A percentile compares a stretch with the other conserved stretches of the same genome.
Conservation (phyloP, 2,329 filamentous ascomycete genomes). For the Penicillium sp. region DNA sequence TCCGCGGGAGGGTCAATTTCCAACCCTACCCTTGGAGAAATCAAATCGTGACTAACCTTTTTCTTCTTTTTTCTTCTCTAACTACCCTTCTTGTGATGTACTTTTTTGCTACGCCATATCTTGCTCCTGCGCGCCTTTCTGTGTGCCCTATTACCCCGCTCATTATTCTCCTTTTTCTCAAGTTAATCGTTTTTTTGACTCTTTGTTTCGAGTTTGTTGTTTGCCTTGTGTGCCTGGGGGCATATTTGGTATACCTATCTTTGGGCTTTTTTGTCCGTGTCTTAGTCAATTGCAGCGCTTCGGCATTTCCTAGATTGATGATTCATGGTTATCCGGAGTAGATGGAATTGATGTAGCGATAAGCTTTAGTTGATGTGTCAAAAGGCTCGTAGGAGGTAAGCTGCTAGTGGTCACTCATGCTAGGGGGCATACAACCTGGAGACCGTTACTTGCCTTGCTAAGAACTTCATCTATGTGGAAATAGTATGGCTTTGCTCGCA, state of each 20-base stretch:
- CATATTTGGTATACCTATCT: not conserved
- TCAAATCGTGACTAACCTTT: constrained; percentile 2
- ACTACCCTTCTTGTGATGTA: constrained; percentile 35
- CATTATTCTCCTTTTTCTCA: constrained; percentile 22
- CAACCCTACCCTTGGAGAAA: constrained; percentile 15
- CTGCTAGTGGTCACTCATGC: too few species aligned
- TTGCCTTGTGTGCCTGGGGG: not conserved
- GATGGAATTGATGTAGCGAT: not conserved
- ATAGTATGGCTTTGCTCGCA: too few species aligned
- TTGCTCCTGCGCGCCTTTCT: constrained; percentile 33
- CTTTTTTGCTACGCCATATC: constrained; percentile 34
- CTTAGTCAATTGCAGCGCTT: constrained; percentile 36
- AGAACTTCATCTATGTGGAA: too few species aligned
- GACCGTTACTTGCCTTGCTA: too few species aligned
- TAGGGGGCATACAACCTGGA: too few species aligned
- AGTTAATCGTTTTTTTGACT: constrained; percentile 24
- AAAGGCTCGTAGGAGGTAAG: too few species aligned
- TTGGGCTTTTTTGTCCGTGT: constrained; percentile 26
- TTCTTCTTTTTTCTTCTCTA: constrained; percentile 12
- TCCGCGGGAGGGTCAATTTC: constrained; percentile 20
- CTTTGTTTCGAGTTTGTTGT: not conserved
- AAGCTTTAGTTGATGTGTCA: too few species aligned
- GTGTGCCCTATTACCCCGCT: constrained; percentile 37
- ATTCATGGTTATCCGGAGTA: not conserved
- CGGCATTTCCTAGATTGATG: constrained; percentile 23